Conservation (phyloP, 768 basidiomycete species). For the Boletus tylopilopsis region DNA sequence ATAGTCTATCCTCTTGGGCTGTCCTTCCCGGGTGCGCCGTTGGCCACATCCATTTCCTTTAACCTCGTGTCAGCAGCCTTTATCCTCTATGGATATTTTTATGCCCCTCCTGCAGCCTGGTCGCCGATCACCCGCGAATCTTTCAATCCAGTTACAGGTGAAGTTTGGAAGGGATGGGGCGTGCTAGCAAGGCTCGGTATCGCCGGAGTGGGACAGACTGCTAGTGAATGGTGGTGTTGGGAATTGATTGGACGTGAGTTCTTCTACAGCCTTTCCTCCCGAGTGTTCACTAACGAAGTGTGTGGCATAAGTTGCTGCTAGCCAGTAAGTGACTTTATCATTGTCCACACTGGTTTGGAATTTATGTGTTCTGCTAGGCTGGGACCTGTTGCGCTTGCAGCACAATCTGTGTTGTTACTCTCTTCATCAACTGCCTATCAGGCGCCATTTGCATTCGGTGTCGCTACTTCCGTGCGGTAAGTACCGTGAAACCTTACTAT, state of each 20-base stretch:
- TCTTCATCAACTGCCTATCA: slow-evolving; percentile 78
- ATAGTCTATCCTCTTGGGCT: slow-evolving; percentile 55
- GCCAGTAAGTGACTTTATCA: slow-evolving; percentile 36
- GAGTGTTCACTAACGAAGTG: not conserved
- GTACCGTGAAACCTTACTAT: slow-evolving; percentile 12
- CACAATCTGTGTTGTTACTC: slow-evolving; percentile 81
- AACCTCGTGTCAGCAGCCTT: slow-evolving; percentile 73
- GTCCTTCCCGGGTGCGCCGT: slow-evolving; percentile 90
- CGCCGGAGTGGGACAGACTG: slow-evolving; percentile 78
- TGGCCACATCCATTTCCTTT: slow-evolving; percentile 85
- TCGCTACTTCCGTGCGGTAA: slow-evolving; percentile 83
- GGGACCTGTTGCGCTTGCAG: slow-evolving; percentile 77
- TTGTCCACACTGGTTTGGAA: not conserved
- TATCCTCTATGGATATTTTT: slow-evolving; percentile 59
- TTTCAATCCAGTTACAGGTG: slow-evolving; percentile 48
- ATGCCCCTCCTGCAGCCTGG: slow-evolving; percentile 75
- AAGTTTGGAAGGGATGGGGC: slow-evolving; percentile 65
- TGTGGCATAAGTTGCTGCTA: slow-evolving; percentile 44
- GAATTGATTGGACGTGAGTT: slow-evolving; percentile 63
- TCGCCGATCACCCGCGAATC: slow-evolving; percentile 33
- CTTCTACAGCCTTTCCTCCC: not conserved
- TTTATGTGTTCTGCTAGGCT: slow-evolving; percentile 42
- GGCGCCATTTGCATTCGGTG: slow-evolving; percentile 75
- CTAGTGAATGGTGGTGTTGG: slow-evolving; percentile 98
- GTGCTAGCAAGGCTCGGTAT: slow-evolving; percentile 72